Base-by-base conservation (phyloP, 192 early-diverging fungal genomes). In the Chytriomyces sp. region DNA sequence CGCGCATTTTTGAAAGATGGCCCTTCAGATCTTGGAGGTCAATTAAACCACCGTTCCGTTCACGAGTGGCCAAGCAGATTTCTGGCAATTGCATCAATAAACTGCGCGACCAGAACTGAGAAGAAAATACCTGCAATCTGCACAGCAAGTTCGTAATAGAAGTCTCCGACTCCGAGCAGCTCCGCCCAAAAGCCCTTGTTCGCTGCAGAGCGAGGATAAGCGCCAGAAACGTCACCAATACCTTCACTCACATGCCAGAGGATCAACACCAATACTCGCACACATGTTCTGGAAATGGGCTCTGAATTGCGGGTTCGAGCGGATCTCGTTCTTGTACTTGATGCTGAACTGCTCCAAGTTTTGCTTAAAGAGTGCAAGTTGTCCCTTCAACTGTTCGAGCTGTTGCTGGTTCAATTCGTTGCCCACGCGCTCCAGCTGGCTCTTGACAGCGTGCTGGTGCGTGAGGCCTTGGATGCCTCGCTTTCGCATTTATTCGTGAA, bases 151-250 rank as follows among this genome's bases (percentile, higher is more conserved):
- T 98, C 95, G 76, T 95, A 97, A 83, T 99, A 99, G 84, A 99
- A 99, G 79, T 98, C 96, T 16, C 96, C 94, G 6, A 98, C 92
- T 0, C 97, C 97, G 4, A 99, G 81, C 9, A 99, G 81, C 65
- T 97, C 96, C 0, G 94, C 89, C 97, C 96, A 97, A 74, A 95
- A 95, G 26, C 96, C 94, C 80, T 99, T 99, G 75, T 94, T 96
- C 50, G 95, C 94, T 88, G 79, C 53, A 57, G 53, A 2, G 43
- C 28, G 48, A 50, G 46, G 45, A 50, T 46, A 18, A 50, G 59
- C 44, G 67, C 28, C 10, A 26, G 5, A 3, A 8, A 8, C 1
- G 26, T 3, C 13, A 48, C 28, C 23, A 50, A 68, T 43, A 45
- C 35, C 49, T 26, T 45, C 7, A 45, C 77, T 35, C 60, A 80